Percentiles rank a stretch among this genome's conserved stretches.
These are phyloP conservation scores for Graphiopsis chlorocephala DNA, from an alignment of 2,329 filamentous ascomycete genomes.

Conservation along the genomic window DNA sequence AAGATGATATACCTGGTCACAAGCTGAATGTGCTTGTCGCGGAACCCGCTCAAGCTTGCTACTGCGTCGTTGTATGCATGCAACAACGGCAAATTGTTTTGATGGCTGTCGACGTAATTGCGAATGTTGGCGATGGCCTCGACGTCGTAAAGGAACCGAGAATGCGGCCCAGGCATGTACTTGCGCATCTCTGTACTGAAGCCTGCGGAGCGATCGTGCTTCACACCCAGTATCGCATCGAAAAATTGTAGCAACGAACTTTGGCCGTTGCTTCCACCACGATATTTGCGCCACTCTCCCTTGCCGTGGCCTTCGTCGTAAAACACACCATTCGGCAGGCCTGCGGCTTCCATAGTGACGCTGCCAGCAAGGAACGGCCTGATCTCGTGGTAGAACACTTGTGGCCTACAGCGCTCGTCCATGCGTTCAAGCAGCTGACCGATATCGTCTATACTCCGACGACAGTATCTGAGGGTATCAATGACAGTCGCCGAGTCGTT, in stretches of 20 bases:
- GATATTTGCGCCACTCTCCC: conserved; percentile 50
- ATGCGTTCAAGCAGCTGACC: conserved; percentile 47
- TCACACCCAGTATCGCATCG: conserved; percentile 52
- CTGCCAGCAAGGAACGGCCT: conserved; percentile 52
- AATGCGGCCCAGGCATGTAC: conserved; percentile 55
- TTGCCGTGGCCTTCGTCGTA: conserved; percentile 50
- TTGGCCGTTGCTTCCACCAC: conserved; percentile 56
- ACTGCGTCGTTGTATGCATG: conserved; percentile 49
- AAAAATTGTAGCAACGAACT: conserved; percentile 55
- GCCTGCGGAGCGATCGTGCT: conserved; percentile 36
- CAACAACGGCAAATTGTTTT: conserved; percentile 36
- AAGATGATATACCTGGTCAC: conserved; percentile 54
- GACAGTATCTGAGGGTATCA: conserved; percentile 40
- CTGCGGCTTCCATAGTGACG: conserved; percentile 53
- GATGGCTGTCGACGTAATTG: conserved; percentile 39
- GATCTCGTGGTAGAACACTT: conserved; percentile 53
- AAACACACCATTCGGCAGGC: conserved; percentile 51
- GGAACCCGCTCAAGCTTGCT: conserved; percentile 45
- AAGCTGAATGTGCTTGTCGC: conserved; percentile 53
- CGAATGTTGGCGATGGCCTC: conserved; percentile 46
- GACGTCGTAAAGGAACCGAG: conserved; percentile 50
- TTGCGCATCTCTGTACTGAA: conserved; percentile 47
- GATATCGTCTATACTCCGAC: conserved; percentile 43
- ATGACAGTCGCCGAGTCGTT: conserved; percentile 40
- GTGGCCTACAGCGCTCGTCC: conserved; percentile 50